Evolutionary conservation across 1,139 yeast species (phyloP), one percentile per base, ranked within the genome.

Genomic region (Candida sanyaensis): DNA sequence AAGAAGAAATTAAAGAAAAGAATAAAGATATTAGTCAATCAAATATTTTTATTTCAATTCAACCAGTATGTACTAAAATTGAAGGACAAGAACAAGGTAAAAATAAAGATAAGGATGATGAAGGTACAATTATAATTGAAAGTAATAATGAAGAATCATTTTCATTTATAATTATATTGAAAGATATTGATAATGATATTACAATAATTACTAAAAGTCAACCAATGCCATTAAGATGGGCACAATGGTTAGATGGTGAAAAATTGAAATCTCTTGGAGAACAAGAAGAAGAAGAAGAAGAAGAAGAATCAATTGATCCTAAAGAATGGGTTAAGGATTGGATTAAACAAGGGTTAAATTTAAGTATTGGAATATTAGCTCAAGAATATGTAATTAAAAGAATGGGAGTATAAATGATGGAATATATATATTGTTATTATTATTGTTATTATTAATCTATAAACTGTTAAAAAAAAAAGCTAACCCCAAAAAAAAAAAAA

Each of bases 261-360:
- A 69, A 61, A 36, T 71, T 50, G 56, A 68, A 68, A 17, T 64
- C 64, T 37, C 58, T 59, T 11, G 64, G 42, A 33, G 47, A 32
- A n/a, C n/a, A n/a, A n/a, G n/a, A n/a, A n/a, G n/a, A n/a, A n/a
- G n/a, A n/a, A 8, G 48, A 32, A 21, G 31, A 36, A 11, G 37
- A 31, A 46, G 55, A 37, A 31, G 55, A 53, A 39, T 47, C 44
- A 23, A 47, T 91, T 38, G 96, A 92, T 64, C 97, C 98, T 10
- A 77, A 90, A 45, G 96, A 89, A 55, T 93, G 99, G 99, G 96
- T 93, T n/a, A 78, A 81, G 45, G 93, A 83, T 50, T 92, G 98
- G 98, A 79, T 93, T 37, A 86, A 82, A 59, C 89, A 88, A 56
- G 96, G 96, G 0, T 73, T 93, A 48, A 83, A 84, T 30, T 76